Evolutionary conservation across 2,329 filamentous ascomycete genomes (phyloP), one percentile per base, ranked within the genome.

Genomic region (Pezicula rhizophila): DNA sequence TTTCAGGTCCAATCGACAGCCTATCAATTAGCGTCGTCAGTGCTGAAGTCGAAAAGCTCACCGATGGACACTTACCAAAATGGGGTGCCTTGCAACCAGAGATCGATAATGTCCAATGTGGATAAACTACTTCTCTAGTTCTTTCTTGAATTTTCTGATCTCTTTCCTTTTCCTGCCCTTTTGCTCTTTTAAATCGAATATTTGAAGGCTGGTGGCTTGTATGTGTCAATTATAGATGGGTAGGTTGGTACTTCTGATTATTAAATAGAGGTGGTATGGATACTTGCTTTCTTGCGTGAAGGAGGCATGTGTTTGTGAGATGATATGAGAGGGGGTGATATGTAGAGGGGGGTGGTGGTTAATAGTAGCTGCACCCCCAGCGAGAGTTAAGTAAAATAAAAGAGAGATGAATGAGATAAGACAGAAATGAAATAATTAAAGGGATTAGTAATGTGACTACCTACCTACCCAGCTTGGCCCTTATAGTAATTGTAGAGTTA

Each of bases 71-170:
- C 25, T 26, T 26, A n/a, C 44, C 18, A 14, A 48, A 23, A 18
- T 45, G 42, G 42, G 40, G 40, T 25, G 25, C 12, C n/a, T 14
- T 20, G 5, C 23, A 38, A 17, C 18, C 34, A 14, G 18, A 55
- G 51, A n/a, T 51, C 8, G 43, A 54, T 12, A 46, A 45, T 34
- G 46, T 34, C 8, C 26, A 8, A 11, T 26, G 18, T 8, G 40
- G 20, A 25, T 42, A 20, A 42, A 20, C 10, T 15, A 31, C 28
- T 31, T 31, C 8, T 11, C 3, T 10, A 1, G 28, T 31, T 12
- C 11, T 31, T 31, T 31, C 11, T 31, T 12, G 8, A 23, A 23
- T 23, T 23, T 23, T 23, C 23, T 23, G 4, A 3, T 23, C 23
- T 23, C 23, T 23, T 5, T 23, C 23, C 6, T 23, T 23, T 7